These are phyloP conservation scores for Eucalyptus polyanthemos DNA, from an alignment of 345 rosid genomes.

Conservation along the genomic window DNA sequence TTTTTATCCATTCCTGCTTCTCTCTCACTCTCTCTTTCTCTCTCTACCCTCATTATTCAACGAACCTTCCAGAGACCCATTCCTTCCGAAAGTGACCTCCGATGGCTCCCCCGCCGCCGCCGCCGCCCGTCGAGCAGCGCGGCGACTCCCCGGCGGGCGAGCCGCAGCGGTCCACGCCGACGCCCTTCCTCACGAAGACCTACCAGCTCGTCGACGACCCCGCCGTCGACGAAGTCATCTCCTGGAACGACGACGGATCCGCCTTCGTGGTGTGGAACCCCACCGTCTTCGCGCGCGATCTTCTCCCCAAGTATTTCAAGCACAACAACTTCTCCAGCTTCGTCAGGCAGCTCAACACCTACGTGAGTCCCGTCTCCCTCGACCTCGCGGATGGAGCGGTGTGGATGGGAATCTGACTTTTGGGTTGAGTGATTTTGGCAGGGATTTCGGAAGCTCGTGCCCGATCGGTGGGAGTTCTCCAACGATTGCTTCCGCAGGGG, in stretches of 20 bases:
- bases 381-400: neutral
- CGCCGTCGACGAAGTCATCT: slow-evolving; percentile 58
- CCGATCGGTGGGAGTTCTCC: slow-evolving; percentile 95
- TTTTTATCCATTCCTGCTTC: neutral
- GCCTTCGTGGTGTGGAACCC: slow-evolving; percentile 87
- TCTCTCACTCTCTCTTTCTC: neutral
- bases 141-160: slow-evolving; percentile 17
- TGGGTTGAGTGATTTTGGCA: neutral
- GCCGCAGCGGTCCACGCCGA: slow-evolving; percentile 57
- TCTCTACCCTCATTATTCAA: neutral
- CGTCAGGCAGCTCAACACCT: slow-evolving; percentile 92
- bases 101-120: neutral
- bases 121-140: slow-evolving; percentile 15
- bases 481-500: slow-evolving; percentile 72
- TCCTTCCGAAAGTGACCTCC: neutral
- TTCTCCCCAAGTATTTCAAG: slow-evolving; percentile 80
- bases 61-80: neutral
- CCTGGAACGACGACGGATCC: slow-evolving; percentile 90
- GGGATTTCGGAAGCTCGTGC: slow-evolving; percentile 82
- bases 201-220: slow-evolving; percentile 71
- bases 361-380: slow-evolving; percentile 16
- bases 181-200: slow-evolving; percentile 79
- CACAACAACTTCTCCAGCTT: slow-evolving; percentile 93
- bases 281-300: slow-evolving; percentile 66
- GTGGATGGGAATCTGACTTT: neutral